Evolutionary conservation across 164 flowering plant genomes (phyloP), one percentile per base, ranked within the genome.

Genomic region (Magnolia changhungtana): DNA sequence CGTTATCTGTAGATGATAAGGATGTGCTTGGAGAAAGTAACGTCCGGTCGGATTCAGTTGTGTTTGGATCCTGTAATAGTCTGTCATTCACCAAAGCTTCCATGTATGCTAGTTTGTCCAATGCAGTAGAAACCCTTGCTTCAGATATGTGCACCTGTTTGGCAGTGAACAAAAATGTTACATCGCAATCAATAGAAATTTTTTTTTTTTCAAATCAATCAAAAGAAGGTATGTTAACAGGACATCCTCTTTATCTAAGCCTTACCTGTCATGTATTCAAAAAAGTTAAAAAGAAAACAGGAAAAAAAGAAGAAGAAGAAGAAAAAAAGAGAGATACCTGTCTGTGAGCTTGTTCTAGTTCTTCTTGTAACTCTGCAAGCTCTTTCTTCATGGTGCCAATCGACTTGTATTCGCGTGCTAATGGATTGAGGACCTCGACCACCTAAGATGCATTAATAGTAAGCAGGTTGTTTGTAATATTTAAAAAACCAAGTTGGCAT

Each of bases 71-170:
- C 80, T 87, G 91, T 68, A 96, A 79, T 66, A 94, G 80, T 80
- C 85, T 90, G 85, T 94, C 98, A 82, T 89, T 90, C 68, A 94
- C 98, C 87, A 96, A 80, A 80, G 77, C 84, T 83, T 96, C 99
- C 97, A 96, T 91, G 87, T 90, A 88, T 77, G 97, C 99, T 77
- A 96, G 88, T 88, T 92, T 94, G 85, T 94, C 98, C 80, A 96
- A 79, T 81, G 99, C 97, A 66, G 98, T 84, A 19, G 81, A 77
- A 79, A 96, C 97, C 80, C 99, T 87, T 76, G 96, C 98, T 89
- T 96, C 98, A 58, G 98, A 96, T 80, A 94, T 90, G 85, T 92
- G 98, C 76, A 96, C 97, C 99, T 96, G 87, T 29, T 76, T 66
- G 31, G 76, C 77, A 69, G 80, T 72, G 18, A 75, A 50, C 14